Base-by-base conservation (phyloP, 495 filamentous ascomycete species). In the Penicillium crystallinum region DNA sequence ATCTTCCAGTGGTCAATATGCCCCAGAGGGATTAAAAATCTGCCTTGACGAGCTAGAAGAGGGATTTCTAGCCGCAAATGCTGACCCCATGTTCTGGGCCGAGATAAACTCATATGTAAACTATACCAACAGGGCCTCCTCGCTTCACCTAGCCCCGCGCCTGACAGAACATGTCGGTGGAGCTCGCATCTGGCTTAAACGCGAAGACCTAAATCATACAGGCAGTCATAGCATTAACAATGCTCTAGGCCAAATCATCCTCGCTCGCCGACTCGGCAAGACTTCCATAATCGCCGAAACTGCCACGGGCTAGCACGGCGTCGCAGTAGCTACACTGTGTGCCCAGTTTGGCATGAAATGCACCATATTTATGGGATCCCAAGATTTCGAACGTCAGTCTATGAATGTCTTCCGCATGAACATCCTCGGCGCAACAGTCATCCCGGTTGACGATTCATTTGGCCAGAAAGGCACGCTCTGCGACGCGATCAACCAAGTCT, bases 211-310 rank as follows among this genome's bases (percentile, higher is more conserved):
- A 22, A 96, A 96, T 66, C 86, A 90, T 62, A 83, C 80, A 2
- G 82, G 82, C 15, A 88, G 83, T 22, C 91, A 96, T 77, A 96
- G 96, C 77, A 96, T 96, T 73, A 96, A 97, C 74, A 96, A 96
- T 58, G 90, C 91, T 0, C 67, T 97, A 4, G 92, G 92, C 11
- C 92, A 97, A 64, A 81, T 92, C 31, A 80, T 97, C 0, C 72
- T 97, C 3, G 92, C 92, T 0, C 75, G 75, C 11, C 78, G 90
- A 30, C 69, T 97, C 35, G 91, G 91, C 3, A 97, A 97, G 75
- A 96, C 81, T 4, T 81, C 86, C 61, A 96, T 97, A 58, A 95
- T 97, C 56, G 91, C 92, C 36, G 92, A 97, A 68, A 96, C 92
- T 7, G 91, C 91, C 42, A 90, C 92, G 11, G 91, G 91, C 25